Percentiles rank a stretch among this genome's conserved stretches.
Evolutionary conservation across 2,329 filamentous ascomycete genomes (phyloP).

Genomic region (Alternaria infectoria): DNA sequence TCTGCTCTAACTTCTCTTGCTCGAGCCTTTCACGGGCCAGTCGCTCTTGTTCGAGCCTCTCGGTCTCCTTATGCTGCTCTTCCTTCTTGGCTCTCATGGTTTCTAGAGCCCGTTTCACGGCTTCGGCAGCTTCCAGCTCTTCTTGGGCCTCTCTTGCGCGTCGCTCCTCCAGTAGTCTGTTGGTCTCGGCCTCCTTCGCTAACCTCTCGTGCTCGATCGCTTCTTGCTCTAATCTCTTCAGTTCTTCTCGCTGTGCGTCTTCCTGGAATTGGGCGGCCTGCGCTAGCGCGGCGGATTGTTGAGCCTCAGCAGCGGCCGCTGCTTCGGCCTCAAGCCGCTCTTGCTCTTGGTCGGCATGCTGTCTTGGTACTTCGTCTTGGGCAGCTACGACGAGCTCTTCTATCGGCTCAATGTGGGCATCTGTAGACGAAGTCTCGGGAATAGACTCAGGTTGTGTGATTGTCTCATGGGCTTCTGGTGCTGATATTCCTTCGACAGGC

Average conservation of each 20-base stretch:
- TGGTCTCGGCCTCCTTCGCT: slow-evolving; percentile 10
- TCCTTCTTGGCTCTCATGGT: neutral
- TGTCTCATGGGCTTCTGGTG: neutral
- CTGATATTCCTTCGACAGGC: slow-evolving; percentile 3
- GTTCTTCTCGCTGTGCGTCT: neutral
- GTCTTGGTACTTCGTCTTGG: neutral
- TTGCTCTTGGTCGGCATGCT: neutral
- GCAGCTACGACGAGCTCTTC: neutral
- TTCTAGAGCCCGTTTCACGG: neutral
- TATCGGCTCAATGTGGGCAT: neutral
- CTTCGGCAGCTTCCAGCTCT: slow-evolving; percentile 5
- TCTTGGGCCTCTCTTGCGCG: neutral
- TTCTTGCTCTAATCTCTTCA: slow-evolving; percentile 10
- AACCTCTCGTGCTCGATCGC: slow-evolving; percentile 3
- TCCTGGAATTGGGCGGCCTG: neutral
- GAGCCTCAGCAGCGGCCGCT: neutral
- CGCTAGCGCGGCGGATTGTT: neutral
- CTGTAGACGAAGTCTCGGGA: neutral
- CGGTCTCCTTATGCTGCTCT: neutral
- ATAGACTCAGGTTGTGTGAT: neutral
- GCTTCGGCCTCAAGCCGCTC: slow-evolving; percentile 4
- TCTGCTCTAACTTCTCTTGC: slow-evolving; percentile 11
- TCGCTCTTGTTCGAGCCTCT: slow-evolving; percentile 3
- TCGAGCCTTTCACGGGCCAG: slow-evolving; percentile 9
- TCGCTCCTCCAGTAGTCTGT: neutral